Evolutionary conservation across 2,329 filamentous ascomycete species (phyloP).

Genomic region (Myriosclerotinia duriaeana): DNA sequence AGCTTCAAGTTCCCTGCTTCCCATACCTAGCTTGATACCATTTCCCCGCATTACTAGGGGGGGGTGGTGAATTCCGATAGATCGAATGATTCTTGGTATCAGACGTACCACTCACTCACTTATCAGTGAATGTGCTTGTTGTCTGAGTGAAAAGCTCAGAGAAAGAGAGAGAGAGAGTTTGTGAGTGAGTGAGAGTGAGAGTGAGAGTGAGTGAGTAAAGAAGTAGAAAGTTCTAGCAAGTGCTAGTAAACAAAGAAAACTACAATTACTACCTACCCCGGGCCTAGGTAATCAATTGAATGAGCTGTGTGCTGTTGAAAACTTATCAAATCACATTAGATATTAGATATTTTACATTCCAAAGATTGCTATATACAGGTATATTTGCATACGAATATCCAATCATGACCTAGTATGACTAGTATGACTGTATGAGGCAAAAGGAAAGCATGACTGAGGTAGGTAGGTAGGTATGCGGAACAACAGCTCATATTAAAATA

Average conservation of each 20-base stretch:
- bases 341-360: no score
- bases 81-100: slow-evolving; percentile 12
- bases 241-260: not conserved
- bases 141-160: not conserved
- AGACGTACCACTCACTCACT: not conserved
- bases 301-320: no score
- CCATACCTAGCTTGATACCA: not conserved
- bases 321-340: no score
- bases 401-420: no score
- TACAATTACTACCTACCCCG: no score
- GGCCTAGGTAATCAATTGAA: no score
- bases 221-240: not conserved
- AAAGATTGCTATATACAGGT: no score
- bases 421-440: no score
- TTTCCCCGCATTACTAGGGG: slow-evolving; percentile 14
- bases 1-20: not conserved
- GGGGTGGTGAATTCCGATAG: not conserved
- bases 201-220: not conserved
- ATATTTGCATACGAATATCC: no score
- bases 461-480: not conserved
- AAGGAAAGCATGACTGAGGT: slow-evolving; percentile 5
- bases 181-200: not conserved
- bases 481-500: not conserved
- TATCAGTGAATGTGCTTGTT: slow-evolving; percentile 7
- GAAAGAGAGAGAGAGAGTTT: not conserved